Base-by-base conservation (phyloP, 2,329 filamentous ascomycete species). In the Aureobasidium sp. region DNA sequence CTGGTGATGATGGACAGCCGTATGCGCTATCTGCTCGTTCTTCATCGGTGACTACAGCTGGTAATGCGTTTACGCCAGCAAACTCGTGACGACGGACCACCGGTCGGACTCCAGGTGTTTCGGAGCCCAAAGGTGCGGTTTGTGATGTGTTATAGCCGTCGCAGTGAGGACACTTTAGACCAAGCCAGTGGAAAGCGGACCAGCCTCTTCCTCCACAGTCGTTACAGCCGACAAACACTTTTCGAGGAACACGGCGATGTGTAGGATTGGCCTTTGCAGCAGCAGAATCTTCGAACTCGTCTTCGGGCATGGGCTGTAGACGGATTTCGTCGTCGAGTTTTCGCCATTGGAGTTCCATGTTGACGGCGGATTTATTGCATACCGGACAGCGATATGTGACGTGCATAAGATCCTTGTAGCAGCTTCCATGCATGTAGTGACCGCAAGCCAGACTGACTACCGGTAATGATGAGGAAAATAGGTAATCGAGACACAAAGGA, bases 381-480 rank as follows among this genome's bases (percentile, higher is more conserved):
- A 98, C 94, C 0, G 95, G 96, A 74, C 96, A 99, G 75, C 95
- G 97, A 82, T 98, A 99, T 8, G 95, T 97, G 4, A 90, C 90
- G 72, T 91, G 91, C 84, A 97, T 95, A 76, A 97, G 93, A 72
- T 96, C 89, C 51, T 93, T 89, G 75, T 97, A 96, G 80, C 96
- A 99, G 66, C 88, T 89, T 73, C 92, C 91, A 79, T 99, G 96
- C 76, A 99, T 97, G 74, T 95, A 97, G 77, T 99, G 96, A 3
- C 96, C 96, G 77, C 96, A 99, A 45, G 90, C 88, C 92, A 99
- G 96, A 74, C 97, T 97, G 25, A 97, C 94, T 10, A 98, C 94
- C 0, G 93, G 90, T 64, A 90, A 90, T 3, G 93, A 92, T 11
- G 95, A 97, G 2, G 93, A 97, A 78, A 98, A 98, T 84, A 99